phyloP scores from a whole-genome alignment of 169 alveolate genomes.

The Theileria sp. region DNA sequence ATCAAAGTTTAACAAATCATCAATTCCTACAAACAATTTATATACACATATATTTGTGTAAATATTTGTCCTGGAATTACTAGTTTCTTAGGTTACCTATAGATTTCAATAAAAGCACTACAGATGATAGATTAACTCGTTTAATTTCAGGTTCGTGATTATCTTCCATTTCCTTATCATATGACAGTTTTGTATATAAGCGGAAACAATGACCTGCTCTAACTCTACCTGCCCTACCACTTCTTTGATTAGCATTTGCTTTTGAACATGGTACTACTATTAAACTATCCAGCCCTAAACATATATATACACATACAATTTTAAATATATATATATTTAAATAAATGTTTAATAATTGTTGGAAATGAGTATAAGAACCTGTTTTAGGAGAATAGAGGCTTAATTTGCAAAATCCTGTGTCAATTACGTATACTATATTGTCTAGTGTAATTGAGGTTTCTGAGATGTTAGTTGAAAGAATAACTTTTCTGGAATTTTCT shows the following conservation, averaged over 20 bases:
- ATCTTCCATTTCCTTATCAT: conserved; percentile 94
- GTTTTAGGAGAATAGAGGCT: conserved; percentile 97
- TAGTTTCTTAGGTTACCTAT: conserved; percentile 28
- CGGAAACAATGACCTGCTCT: conserved; percentile 98
- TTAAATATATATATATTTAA: neutral
- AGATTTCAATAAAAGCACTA: conserved; percentile 83
- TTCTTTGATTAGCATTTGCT: conserved; percentile 99
- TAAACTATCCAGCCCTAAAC: conserved; percentile 92
- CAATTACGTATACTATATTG: conserved; percentile 94
- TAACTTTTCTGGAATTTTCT: conserved; percentile 92
- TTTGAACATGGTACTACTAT: conserved; percentile 97
- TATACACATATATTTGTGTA: conserved; percentile 73
- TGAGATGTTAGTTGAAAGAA: conserved; percentile 97
- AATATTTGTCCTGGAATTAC: conserved; percentile 30
- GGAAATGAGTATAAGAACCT: conserved; percentile 58
- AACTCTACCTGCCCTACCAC: conserved; percentile 99
- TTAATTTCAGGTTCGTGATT: conserved; percentile 94
- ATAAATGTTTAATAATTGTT: neutral
- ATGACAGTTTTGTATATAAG: conserved; percentile 95
- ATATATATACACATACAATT: neutral
- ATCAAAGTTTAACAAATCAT: conserved; percentile 98
- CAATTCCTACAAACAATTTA: conserved; percentile 91
- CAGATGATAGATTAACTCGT: conserved; percentile 93
- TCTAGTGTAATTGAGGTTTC: conserved; percentile 99
- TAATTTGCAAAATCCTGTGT: conserved; percentile 97